Evolutionary conservation across 148 eudicot genomes (phyloP), one percentile per base, ranked within the genome.

Genomic region (Polygonum maritimum): DNA sequence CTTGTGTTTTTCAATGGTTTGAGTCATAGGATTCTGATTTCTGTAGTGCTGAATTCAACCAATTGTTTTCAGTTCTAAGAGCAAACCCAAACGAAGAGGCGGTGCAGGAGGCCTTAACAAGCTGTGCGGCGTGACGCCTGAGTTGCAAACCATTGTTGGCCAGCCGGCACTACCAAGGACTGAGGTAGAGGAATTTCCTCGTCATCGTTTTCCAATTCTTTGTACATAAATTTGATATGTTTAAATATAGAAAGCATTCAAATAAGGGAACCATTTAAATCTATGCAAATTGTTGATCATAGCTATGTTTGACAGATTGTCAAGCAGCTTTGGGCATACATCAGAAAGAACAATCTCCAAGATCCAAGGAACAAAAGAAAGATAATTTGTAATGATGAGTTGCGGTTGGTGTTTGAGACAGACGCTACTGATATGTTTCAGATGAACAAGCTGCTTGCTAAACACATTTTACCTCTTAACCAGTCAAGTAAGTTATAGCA

Each of bases 321-420:
- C 81, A 94, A 82, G 87, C 98, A 94, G 82, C 86, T 94, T 44
- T 94, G 97, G 98, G 92, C 90, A 31, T 94, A 94, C 83, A 94
- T 94, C 84, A 89, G 94, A 84, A 91, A 94, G 79, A 75, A 94
- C 83, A 94, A 91, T 79, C 97, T 94, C 74, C 98, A 94, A 83
- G 98, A 94, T 78, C 98, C 98, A 47, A 87, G 86, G 75, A 94
- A 94, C 85, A 94, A 89, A 78, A 91, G 94, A 84, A 92, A 81
- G 84, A 85, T 80, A 48, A 82, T 85, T 44, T 85, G 87, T 79
- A 80, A 85, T 76, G 87, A 85, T 14, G 83, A 80, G 74, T 77
- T 82, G 65, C 80, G 85, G 12, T 38, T 82, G 60, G 83, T 85
- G 26, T 85, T 85, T 76, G 85, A 85, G 78, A 81, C 80, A 44